These are phyloP conservation scores for Ustilago loliicola DNA, from an alignment of 1,284 basidiomycete species.

Conservation along the genomic window DNA sequence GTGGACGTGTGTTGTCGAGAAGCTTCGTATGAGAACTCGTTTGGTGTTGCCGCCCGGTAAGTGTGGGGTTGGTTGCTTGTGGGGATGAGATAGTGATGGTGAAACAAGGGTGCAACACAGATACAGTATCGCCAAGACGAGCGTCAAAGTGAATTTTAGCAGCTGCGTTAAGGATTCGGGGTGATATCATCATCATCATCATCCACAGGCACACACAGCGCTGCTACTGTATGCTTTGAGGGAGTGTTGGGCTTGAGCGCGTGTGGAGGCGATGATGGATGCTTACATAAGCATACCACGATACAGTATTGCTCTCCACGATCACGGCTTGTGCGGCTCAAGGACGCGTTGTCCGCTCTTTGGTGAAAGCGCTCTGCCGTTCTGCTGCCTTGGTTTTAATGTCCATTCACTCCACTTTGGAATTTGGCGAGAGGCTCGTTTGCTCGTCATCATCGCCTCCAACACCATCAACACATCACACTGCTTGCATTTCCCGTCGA, in stretches of 20 bases:
- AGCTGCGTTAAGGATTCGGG: neutral
- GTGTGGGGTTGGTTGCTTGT: neutral
- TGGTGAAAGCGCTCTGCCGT: slow-evolving; percentile 1
- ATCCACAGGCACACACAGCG: neutral
- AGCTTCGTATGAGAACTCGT: no score
- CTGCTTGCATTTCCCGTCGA: no score
- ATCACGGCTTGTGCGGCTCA: slow-evolving; percentile 8
- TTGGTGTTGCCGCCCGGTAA: neutral
- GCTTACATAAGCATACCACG: slow-evolving; percentile 1
- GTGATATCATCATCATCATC: slow-evolving; percentile 14
- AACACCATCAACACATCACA: neutral
- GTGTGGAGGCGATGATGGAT: slow-evolving; percentile 11
- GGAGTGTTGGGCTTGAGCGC: neutral
- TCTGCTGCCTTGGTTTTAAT: slow-evolving; percentile 21
- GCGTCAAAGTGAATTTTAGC: no score
- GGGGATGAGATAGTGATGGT: neutral
- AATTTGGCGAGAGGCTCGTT: neutral
- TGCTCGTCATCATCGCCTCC: slow-evolving; percentile 1
- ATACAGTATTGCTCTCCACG: neutral
- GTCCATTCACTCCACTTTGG: slow-evolving; percentile 28
- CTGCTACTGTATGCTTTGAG: neutral
- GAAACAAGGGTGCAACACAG: slow-evolving; percentile 15
- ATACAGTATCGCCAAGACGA: no score
- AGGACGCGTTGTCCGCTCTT: slow-evolving; percentile 19
- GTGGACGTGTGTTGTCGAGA: no score